Conservation (phyloP, 2,329 filamentous ascomycete genomes). For the Talaromyces sp. region DNA sequence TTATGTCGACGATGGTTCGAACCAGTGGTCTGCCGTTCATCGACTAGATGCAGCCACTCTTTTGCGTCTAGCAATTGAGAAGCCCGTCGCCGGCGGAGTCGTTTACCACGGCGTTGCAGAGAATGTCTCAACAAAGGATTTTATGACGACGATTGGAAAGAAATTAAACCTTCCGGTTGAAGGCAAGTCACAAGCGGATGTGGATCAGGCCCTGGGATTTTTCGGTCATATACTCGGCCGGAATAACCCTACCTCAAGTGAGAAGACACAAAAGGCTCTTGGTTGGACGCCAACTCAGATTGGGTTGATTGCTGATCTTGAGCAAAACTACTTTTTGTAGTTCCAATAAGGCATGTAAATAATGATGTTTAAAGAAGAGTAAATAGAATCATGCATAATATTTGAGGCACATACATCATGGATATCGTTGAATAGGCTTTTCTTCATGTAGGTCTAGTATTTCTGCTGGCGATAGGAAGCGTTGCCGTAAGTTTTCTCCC, state of each 20-base stretch:
- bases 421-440: no score
- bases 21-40: conserved; percentile 37
- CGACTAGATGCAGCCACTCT: conserved; percentile 35
- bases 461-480: no score
- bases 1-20: conserved; percentile 35
- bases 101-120: conserved; percentile 38
- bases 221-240: conserved; percentile 19
- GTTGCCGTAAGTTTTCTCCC: no score
- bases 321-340: conserved; percentile 13
- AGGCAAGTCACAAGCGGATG: conserved; percentile 26
- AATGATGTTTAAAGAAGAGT: background rate
- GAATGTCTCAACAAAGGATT: conserved; percentile 32
- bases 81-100: conserved; percentile 29
- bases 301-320: conserved; percentile 28
- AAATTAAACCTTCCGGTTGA: conserved; percentile 29
- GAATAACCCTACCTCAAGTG: conserved; percentile 33
- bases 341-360: background rate
- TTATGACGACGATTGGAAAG: conserved; percentile 33
- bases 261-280: conserved; percentile 32
- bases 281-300: conserved; percentile 30
- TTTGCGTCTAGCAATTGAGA: conserved; percentile 38
- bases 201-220: conserved; percentile 26
- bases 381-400: background rate
- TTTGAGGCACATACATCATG: background rate
- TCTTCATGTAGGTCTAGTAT: no score